Evolutionary conservation across 2,329 filamentous ascomycete genomes (phyloP).

Genomic region (Paecilomyces fulvus): DNA sequence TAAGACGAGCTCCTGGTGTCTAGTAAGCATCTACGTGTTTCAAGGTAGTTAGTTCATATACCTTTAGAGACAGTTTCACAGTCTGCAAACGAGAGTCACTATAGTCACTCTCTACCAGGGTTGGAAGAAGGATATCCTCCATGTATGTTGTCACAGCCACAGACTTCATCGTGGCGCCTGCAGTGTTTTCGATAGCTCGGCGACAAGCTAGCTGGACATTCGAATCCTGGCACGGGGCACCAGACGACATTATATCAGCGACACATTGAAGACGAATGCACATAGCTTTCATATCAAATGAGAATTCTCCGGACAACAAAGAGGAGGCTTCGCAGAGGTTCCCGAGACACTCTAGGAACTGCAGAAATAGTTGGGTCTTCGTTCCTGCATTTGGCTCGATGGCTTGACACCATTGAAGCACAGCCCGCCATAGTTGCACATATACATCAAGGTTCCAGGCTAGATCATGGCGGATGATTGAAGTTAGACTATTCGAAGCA

Average conservation of each 20-base stretch:
- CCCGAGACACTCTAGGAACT: slow-evolving; percentile 18
- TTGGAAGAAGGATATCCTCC: slow-evolving; percentile 18
- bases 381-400: slow-evolving; percentile 7
- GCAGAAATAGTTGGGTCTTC: slow-evolving; percentile 15
- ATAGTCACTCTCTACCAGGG: slow-evolving; percentile 15
- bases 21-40: slow-evolving; percentile 2
- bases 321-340: slow-evolving; percentile 14
- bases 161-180: slow-evolving; percentile 12
- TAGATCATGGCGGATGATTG: slow-evolving; percentile 23
- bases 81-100: slow-evolving; percentile 9
- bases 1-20: slow-evolving; percentile 11
- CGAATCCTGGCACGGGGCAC: slow-evolving; percentile 13
- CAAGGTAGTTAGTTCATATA: slow-evolving; percentile 9
- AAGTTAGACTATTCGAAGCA: slow-evolving; percentile 9
- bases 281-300: slow-evolving; percentile 19
- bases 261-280: slow-evolving; percentile 23
- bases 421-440: slow-evolving; percentile 23
- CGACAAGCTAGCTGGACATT: slow-evolving; percentile 22
- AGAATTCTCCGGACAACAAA: slow-evolving; percentile 9
- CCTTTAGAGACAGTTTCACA: slow-evolving; percentile 24
- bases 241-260: slow-evolving; percentile 18
- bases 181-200: slow-evolving; percentile 20
- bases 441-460: slow-evolving; percentile 26
- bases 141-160: slow-evolving; percentile 12
- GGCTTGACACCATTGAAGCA: slow-evolving; percentile 19